Base-by-base conservation (phyloP, 805 yeast species). In the Saturnispora gosingensis region DNA sequence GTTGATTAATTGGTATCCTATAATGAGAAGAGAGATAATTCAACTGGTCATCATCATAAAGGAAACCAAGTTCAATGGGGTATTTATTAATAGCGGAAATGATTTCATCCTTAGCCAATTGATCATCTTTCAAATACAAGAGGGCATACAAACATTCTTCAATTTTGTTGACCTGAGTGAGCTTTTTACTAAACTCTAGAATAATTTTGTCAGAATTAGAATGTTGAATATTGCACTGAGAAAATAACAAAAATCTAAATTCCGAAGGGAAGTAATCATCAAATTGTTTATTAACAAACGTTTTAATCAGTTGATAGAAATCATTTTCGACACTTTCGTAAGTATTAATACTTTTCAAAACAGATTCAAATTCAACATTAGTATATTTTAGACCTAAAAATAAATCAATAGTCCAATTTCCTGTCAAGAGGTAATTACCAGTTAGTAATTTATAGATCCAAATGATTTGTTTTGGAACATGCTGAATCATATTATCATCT, bases 301-400 rank as follows among this genome's bases (percentile, higher is more conserved):
- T 15, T 13, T 24, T 36, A 6, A 46, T 22, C 20, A 46, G n/a
- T 46, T 34, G 38, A 38, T 46, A 28, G 18, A 13, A 36, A 3
- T 52, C 27, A 10, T 34, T 11, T 39, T 52, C 58, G 40, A 45
- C 48, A 47, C 51, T 48, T 0, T 27, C 24, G 16, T 58, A 28
- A 46, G 69, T 20, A 15, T 16, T 42, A 9, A 43, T 65, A 3
- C 62, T 58, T 1, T 61, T 50, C 1, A 77, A 54, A 3, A 68
- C 58, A 8, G 65, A 66, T 13, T 66, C 52, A 3, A 76, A 54
- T 4, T 67, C 43, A 36, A 61, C 63, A 53, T 70, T 73, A 18
- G 70, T 56, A 55, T 24, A 77, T 72, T 32, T 83, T 70, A 53
- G 77, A 73, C 95, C 96, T 86, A 15, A 83, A 75, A 28, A 85